Evolutionary conservation across 768 basidiomycete genomes (phyloP).

Genomic region (Fistulinella prunicolor): DNA sequence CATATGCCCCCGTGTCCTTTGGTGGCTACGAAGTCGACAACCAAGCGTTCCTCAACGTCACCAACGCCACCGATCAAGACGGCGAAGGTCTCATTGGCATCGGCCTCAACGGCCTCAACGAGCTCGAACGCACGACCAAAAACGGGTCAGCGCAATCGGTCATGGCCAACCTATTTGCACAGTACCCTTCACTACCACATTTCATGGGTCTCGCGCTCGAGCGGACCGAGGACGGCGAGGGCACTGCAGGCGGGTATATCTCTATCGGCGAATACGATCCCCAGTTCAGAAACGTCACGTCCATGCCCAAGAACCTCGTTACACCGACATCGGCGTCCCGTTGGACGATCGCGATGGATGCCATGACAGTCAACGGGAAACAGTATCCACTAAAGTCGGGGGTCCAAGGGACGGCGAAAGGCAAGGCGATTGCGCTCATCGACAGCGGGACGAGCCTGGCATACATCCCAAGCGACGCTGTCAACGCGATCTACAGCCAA

Average conservation of each 20-base stretch:
- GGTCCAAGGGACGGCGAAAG: constrained; percentile 30
- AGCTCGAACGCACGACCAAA: constrained; percentile 18
- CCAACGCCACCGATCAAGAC: constrained; percentile 12
- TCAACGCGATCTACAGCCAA: constrained; percentile 39
- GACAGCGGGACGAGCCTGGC: constrained; percentile 44
- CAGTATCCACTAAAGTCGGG: constrained; percentile 28
- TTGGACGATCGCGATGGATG: constrained; percentile 43
- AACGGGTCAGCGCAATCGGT: constrained; percentile 26
- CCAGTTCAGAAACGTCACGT: constrained; percentile 29
- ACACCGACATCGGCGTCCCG: constrained; percentile 34
- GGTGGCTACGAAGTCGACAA: constrained; percentile 32
- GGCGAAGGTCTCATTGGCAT: constrained; percentile 27
- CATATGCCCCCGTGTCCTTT: constrained; percentile 34
- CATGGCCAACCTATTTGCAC: constrained; percentile 39
- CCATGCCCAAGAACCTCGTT: constrained; percentile 33
- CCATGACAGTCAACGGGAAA: constrained; percentile 35
- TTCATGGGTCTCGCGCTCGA: constrained; percentile 44
- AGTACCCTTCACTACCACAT: constrained; percentile 33
- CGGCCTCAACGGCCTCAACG: constrained; percentile 25
- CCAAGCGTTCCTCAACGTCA: constrained; percentile 27
- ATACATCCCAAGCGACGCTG: constrained; percentile 33
- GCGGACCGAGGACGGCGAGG: constrained; percentile 38
- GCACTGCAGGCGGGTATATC: constrained; percentile 41
- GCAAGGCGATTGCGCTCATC: constrained; percentile 36
- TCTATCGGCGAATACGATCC: constrained; percentile 43